These are phyloP conservation scores for Vicia villosa DNA, from an alignment of 306 rosid genomes.

Conservation along the genomic window DNA sequence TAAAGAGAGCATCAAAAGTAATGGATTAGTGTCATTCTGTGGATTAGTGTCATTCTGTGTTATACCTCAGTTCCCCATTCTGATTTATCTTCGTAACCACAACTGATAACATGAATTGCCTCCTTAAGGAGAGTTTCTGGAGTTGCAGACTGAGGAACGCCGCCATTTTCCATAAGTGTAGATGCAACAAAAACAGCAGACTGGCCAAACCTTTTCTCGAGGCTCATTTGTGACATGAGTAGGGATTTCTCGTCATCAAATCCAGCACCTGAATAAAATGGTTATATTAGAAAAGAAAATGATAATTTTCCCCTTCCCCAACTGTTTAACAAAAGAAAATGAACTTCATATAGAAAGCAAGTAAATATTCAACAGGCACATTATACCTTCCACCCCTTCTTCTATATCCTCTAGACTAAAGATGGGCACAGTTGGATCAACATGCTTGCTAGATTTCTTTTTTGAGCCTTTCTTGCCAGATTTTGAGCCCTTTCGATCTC, in stretches of 20 bases:
- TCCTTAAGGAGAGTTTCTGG: constrained; percentile 98
- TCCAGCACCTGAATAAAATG: constrained; percentile 69
- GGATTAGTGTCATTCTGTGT: constrained; percentile 5
- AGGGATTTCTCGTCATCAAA: constrained; percentile 92
- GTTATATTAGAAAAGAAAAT: not conserved
- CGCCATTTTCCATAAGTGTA: constrained; percentile 98
- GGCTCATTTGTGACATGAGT: constrained; percentile 96
- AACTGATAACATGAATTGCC: constrained; percentile 98
- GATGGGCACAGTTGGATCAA: constrained; percentile 84
- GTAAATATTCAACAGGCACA: constrained; percentile 26
- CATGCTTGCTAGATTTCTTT: constrained; percentile 76
- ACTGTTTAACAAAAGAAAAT: not conserved
- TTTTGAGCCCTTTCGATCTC: constrained; percentile 66
- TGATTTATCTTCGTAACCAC: constrained; percentile 94
- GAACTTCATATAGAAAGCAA: not conserved
- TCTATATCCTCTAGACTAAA: constrained; percentile 91
- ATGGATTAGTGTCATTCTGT: constrained; percentile 1
- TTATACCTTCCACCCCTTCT: constrained; percentile 92
- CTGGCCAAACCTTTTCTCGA: constrained; percentile 94
- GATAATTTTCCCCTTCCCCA: not conserved
- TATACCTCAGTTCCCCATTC: constrained; percentile 95
- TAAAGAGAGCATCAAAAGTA: constrained; percentile 24
- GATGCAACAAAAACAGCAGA: constrained; percentile 96
- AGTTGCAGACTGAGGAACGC: constrained; percentile 97
- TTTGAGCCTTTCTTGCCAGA: constrained; percentile 76